A percentile compares a stretch with the other conserved stretches of the same genome.
phyloP scores from a whole-genome alignment of 331 rosid genomes.

The Pyrus hybrid region DNA sequence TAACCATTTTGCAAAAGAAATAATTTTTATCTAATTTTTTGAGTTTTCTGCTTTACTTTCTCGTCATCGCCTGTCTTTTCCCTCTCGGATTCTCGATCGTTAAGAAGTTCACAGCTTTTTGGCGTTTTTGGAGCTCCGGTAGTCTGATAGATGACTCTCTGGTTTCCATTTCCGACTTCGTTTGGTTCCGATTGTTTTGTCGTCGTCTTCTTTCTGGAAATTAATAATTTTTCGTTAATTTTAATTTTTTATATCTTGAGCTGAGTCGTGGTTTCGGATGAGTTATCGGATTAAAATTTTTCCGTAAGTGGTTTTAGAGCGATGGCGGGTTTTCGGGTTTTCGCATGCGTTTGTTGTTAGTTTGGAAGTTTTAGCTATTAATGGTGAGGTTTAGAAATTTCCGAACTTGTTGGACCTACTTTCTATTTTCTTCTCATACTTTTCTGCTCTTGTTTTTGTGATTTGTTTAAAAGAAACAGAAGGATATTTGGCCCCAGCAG shows the following conservation, averaged over 20 bases:
- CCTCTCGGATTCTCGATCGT: neutral
- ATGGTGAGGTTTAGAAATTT: constrained; percentile 13
- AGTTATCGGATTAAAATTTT: neutral
- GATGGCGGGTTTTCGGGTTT: neutral
- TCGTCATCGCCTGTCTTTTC: neutral
- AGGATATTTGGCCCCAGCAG: neutral
- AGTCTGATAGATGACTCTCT: neutral
- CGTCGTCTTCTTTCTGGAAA: neutral
- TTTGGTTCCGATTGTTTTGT: neutral
- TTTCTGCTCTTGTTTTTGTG: neutral
- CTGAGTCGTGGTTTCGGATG: neutral
- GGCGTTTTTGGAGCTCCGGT: neutral
- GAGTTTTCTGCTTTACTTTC: neutral
- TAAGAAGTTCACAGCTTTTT: constrained; percentile 2
- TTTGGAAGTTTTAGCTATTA: constrained; percentile 10
- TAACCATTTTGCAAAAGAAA: neutral
- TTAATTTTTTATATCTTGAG: neutral
- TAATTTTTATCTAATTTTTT: neutral
- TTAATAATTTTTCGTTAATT: too few species aligned
- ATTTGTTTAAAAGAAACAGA: neutral
- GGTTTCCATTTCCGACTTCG: neutral
- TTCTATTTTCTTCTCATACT: too few species aligned
- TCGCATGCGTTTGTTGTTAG: neutral
- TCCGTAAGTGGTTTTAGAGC: neutral
- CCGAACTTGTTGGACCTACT: constrained; percentile 8